A percentile compares a stretch with the other conserved stretches of the same genome.
These are phyloP conservation scores for Talaromyces adpressus DNA, from an alignment of 495 filamentous ascomycete species.

Conservation along the genomic window DNA sequence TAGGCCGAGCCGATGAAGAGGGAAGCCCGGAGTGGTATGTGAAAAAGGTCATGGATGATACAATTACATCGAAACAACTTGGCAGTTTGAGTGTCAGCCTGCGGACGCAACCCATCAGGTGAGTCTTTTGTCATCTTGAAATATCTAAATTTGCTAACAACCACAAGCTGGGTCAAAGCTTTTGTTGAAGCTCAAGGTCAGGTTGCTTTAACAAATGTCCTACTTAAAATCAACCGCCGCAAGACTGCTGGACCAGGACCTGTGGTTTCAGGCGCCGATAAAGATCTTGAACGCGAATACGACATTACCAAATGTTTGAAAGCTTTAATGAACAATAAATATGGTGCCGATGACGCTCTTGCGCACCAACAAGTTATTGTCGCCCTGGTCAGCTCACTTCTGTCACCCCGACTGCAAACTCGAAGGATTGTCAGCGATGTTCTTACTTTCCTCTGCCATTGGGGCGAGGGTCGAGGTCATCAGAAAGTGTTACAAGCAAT, in stretches of 20 bases:
- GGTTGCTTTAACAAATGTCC: constrained; percentile 89
- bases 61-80: constrained; percentile 83
- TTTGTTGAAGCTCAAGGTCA: constrained; percentile 98
- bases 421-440: constrained; percentile 95
- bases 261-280: constrained; percentile 61
- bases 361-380: constrained; percentile 82
- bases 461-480: constrained; percentile 92
- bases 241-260: constrained; percentile 67
- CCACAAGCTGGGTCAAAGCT: constrained; percentile 75
- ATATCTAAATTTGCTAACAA: not conserved
- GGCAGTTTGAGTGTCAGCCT: constrained; percentile 89
- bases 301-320: constrained; percentile 98
- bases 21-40: constrained; percentile 98
- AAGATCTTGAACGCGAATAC: constrained; percentile 90
- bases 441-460: constrained; percentile 93
- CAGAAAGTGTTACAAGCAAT: constrained; percentile 88
- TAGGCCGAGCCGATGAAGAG: constrained; percentile 79
- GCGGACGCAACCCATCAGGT: constrained; percentile 89
- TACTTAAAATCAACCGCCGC: constrained; percentile 84
- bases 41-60: constrained; percentile 92
- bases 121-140: constrained; percentile 10
- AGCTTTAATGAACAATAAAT: constrained; percentile 97
- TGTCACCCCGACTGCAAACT: constrained; percentile 84
- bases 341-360: constrained; percentile 95
- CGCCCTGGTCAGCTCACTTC: constrained; percentile 78